Evolutionary conservation across 768 basidiomycete species (phyloP).

Genomic region (Kwoniella newhampshirensis): DNA sequence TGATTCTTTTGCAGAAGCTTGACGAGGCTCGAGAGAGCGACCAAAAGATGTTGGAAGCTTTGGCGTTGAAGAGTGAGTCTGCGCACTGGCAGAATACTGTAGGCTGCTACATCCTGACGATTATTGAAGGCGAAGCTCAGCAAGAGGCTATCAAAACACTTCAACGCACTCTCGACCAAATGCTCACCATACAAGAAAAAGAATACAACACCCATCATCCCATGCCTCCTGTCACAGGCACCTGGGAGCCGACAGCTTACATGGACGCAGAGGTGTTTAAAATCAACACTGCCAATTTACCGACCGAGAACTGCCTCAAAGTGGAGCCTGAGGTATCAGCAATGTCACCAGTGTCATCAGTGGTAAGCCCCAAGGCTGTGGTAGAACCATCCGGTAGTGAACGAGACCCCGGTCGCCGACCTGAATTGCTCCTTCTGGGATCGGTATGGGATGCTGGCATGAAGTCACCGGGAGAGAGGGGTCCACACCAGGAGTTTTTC

Average conservation of each 20-base stretch:
- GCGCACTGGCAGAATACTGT: background rate
- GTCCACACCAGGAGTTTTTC: constrained; percentile 28
- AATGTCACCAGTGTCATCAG: no score
- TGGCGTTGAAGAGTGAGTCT: constrained; percentile 58
- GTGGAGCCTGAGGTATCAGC: no score
- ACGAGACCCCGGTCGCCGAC: no score
- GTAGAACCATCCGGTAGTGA: no score
- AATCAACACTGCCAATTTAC: no score
- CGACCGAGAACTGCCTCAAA: no score
- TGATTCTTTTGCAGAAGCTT: constrained; percentile 64
- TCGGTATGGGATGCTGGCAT: constrained; percentile 4
- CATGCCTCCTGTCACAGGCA: background rate
- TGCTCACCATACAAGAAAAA: constrained; percentile 37
- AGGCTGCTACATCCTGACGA: background rate
- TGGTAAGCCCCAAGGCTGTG: no score
- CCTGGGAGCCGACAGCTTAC: no score
- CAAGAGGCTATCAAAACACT: constrained; percentile 78
- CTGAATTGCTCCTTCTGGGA: background rate
- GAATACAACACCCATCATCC: constrained; percentile 35
- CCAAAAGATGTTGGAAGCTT: constrained; percentile 63
- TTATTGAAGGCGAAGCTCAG: constrained; percentile 60
- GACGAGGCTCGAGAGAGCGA: constrained; percentile 64
- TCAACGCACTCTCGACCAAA: constrained; percentile 61
- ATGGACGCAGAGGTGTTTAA: no score
- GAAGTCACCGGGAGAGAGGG: constrained; percentile 3